Base-by-base conservation (phyloP, 768 basidiomycete species). In the Hemileccinum rubropunctum region DNA sequence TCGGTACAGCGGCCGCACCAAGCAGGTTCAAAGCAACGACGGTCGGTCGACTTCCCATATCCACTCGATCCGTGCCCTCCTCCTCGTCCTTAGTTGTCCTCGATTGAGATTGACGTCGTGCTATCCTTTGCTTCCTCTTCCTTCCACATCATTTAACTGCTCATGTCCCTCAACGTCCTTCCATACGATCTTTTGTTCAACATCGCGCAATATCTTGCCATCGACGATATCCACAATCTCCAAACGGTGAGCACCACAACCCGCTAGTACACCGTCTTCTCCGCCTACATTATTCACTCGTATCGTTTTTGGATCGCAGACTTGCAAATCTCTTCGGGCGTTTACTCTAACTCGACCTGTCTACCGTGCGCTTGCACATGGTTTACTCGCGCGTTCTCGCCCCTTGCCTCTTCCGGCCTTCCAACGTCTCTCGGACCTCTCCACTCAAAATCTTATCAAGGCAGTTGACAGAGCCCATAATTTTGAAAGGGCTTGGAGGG, bases 161-260 rank as follows among this genome's bases (percentile, higher is more conserved):
- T 30, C 51, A 68, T 70, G 60, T 67, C 69, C 12, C 61, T 77
- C 44, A 63, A 66, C 52, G 72, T 70, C 5, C 71, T 88, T 17
- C 86, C 86, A 0, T 86, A 86, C 65, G 86, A 88, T 70, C 71
- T 88, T 17, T 63, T 88, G 38, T 75, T 88, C 48, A 83, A 84
- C 70, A 79, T 88, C 63, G 78, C 82, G 5, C 75, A 74, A 37
- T 79, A 81, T 67, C 76, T 88, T 28, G 75, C 83, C 55, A 68
- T 83, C 57, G 68, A 67, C 40, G 86, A 87, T 65, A 73, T 88
- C 17, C 77, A 81, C 62, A 66, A 76, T 41, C 65, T 88, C 8
- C 84, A 86, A 61, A 61, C 77, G 48, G 86, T 87, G 66, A 75
- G 83, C 71, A 7, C 17, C 5, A 2, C 53, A 18, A 30, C 28